phyloP scores from a whole-genome alignment of 257 asterid genomes.

The Coffea canephora region DNA sequence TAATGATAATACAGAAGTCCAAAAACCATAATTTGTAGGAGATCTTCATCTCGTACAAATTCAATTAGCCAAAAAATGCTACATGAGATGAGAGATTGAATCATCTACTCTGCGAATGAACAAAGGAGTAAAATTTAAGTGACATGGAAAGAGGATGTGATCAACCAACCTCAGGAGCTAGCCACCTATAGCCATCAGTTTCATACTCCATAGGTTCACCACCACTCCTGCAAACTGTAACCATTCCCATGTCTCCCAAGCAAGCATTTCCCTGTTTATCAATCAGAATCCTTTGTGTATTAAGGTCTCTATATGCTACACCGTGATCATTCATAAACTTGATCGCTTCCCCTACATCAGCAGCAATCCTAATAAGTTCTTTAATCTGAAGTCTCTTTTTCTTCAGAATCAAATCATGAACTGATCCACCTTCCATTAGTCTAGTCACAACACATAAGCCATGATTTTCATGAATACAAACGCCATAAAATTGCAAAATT shows the following conservation, averaged over 20 bases:
- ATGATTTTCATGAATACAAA: conserved; percentile 71
- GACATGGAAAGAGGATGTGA: background rate
- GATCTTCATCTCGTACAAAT: background rate
- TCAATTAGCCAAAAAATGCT: background rate
- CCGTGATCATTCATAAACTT: conserved; percentile 96
- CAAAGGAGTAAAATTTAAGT: no score
- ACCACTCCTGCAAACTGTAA: conserved; percentile 72
- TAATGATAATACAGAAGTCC: background rate
- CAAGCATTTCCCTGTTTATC: conserved; percentile 91
- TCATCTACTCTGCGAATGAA: background rate
- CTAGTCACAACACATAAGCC: conserved; percentile 85
- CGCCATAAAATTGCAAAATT: conserved; percentile 71
- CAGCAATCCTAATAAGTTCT: conserved; percentile 65
- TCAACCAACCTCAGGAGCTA: conserved; percentile 94
- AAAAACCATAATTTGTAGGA: background rate
- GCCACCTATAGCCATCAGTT: conserved; percentile 98
- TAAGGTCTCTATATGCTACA: conserved; percentile 77
- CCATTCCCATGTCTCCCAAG: conserved; percentile 91
- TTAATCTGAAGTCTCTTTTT: conserved; percentile 70
- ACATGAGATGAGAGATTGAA: background rate
- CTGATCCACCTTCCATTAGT: conserved; percentile 92
- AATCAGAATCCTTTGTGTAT: conserved; percentile 74
- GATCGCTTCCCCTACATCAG: conserved; percentile 80
- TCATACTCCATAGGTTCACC: conserved; percentile 96
- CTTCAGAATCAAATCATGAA: conserved; percentile 66